Base-by-base conservation (phyloP, 1,284 basidiomycete genomes). In the Boletus sp. region DNA sequence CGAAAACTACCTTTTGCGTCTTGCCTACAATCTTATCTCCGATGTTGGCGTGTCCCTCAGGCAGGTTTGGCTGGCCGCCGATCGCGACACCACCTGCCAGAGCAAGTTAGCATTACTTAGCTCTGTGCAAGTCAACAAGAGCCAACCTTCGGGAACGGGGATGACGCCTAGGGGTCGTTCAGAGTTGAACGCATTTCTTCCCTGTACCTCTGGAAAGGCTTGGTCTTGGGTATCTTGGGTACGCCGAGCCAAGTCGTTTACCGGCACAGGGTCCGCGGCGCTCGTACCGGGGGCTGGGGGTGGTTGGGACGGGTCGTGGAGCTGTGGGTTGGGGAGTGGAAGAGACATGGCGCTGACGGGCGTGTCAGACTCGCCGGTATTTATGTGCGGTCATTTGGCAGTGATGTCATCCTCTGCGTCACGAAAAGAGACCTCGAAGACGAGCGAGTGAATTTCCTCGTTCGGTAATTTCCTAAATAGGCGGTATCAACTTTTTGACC, bases 21-120 rank as follows among this genome's bases (percentile, higher is more conserved):
- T 80, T 81, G 4, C 79, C 78, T 23, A 78, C 53, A 14, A 80
- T 52, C 60, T 77, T 81, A 59, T 82, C 79, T 13, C 68, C 60
- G 0, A 74, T 26, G 22, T 53, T 67, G n/a, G 76, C 71, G 32
- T 74, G 53, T 17, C 50, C 69, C 55, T 70, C 66, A 0, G 76
- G 72, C 19, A 72, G 44, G 42, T 70, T 61, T n/a, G 63, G 52
- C n/a, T 68, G 59, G 19, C 74, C 75, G 33, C 66, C 72, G 5
- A 74, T 54, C 8, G 75, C 69, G 20, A 76, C 72, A n/a, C 73
- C 72, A 32, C 71, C 72, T 75, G 7, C 8, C n/a, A n/a, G n/a
- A 16, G 8, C 7, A 35, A 8, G 29, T 52, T 4, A 51, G 27
- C 1, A 33, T 16, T 17, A 8, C 1, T 12, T 10, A 2, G 5